phyloP scores from a whole-genome alignment of 768 basidiomycete species.

The Lactifluus piperatus region DNA sequence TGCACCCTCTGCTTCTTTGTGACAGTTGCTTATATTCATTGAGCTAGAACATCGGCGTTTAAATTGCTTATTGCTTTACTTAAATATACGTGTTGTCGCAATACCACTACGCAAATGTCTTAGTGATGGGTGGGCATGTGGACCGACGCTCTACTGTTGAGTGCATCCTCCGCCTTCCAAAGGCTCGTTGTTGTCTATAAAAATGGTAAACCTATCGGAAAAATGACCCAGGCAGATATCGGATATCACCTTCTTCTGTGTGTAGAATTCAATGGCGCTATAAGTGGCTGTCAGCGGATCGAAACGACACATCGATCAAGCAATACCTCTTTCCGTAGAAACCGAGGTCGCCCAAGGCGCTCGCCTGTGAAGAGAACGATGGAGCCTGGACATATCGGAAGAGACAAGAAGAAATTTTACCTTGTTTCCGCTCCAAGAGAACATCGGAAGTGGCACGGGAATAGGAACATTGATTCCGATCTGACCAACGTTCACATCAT shows the following conservation, averaged over 20 bases:
- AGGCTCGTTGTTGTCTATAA: conserved; percentile 81
- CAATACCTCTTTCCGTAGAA: conserved; percentile 83
- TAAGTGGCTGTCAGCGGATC: neutral
- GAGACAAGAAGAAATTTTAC: conserved; percentile 25
- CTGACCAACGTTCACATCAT: conserved; percentile 80
- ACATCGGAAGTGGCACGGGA: conserved; percentile 90
- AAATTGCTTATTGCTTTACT: neutral
- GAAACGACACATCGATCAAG: conserved; percentile 2
- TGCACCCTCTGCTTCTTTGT: conserved; percentile 17
- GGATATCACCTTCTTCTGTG: conserved; percentile 73
- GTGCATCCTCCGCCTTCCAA: conserved; percentile 84
- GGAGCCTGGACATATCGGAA: neutral
- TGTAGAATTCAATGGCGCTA: conserved; percentile 92
- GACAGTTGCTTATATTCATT: neutral
- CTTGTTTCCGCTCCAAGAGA: conserved; percentile 96
- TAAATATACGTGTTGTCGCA: neutral
- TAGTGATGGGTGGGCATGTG: conserved; percentile 78
- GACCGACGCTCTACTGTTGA: conserved; percentile 71
- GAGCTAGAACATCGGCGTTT: neutral
- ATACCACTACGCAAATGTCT: conserved; percentile 17
- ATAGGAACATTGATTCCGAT: conserved; percentile 92
- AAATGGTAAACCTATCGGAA: neutral
- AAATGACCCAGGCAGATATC: neutral
- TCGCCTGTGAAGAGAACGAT: conserved; percentile 35
- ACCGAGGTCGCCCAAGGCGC: conserved; percentile 75